Evolutionary conservation across 257 asterid genomes (phyloP).

Genomic region (Petunia axillaris): DNA sequence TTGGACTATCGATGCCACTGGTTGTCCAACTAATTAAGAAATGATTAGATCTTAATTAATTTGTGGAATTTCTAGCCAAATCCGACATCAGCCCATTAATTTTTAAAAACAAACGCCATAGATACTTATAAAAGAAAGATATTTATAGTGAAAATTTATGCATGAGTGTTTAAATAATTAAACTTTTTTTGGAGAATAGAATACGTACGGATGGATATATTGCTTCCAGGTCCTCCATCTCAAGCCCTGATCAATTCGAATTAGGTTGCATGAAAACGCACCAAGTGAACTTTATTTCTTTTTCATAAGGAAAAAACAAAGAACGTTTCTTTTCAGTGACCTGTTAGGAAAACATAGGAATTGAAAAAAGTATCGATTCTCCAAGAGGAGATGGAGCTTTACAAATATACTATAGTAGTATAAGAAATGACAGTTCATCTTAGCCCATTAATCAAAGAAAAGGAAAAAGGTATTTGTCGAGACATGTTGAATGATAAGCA

Average conservation of each 20-base stretch:
- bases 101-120: background rate
- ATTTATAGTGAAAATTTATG: too few species aligned
- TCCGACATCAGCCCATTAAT: background rate
- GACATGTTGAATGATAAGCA: background rate
- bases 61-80: background rate
- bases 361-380: background rate
- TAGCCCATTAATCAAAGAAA: background rate
- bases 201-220: too few species aligned
- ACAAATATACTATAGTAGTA: background rate
- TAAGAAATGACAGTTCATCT: constrained; percentile 21
- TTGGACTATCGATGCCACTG: background rate
- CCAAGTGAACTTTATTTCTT: background rate
- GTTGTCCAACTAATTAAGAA: background rate
- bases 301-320: background rate
- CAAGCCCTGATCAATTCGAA: background rate
- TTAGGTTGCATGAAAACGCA: background rate
- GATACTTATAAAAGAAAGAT: too few species aligned
- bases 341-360: background rate
- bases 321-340: constrained; percentile 9
- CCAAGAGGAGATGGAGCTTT: background rate
- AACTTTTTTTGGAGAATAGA: too few species aligned
- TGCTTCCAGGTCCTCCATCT: too few species aligned
- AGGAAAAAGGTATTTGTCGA: background rate
- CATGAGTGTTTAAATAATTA: too few species aligned
- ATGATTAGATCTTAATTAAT: background rate